phyloP scores from a whole-genome alignment of 805 yeast genomes.

The Sugiyamaella boreocaroliniensis region DNA sequence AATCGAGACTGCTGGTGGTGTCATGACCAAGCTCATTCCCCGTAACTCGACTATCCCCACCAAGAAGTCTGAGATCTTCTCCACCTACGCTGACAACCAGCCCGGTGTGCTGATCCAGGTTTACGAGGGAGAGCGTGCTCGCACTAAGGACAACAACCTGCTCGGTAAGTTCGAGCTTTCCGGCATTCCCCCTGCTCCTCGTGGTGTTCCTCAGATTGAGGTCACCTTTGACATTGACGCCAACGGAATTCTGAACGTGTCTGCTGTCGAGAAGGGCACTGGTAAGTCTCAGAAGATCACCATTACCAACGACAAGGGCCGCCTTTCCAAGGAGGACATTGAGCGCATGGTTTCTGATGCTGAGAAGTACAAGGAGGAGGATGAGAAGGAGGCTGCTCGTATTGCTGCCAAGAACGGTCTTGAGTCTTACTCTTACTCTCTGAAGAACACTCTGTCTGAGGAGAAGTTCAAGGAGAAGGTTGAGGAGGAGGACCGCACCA shows the following conservation, averaged over 20 bases:
- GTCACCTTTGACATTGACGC: constrained; percentile 97
- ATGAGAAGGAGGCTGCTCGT: constrained; percentile 90
- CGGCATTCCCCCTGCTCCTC: constrained; percentile 98
- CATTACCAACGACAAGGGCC: constrained; percentile 97
- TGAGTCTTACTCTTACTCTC: constrained; percentile 91
- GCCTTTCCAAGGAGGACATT: constrained; percentile 94
- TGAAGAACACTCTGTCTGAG: constrained; percentile 76
- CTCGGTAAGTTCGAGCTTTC: constrained; percentile 95
- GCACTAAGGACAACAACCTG: constrained; percentile 91
- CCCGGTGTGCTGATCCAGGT: constrained; percentile 98
- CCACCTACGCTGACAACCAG: constrained; percentile 96
- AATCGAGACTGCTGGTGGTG: constrained; percentile 99
- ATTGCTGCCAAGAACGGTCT: constrained; percentile 90
- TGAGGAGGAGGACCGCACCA: constrained; percentile 59
- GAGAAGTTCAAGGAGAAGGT: constrained; percentile 72
- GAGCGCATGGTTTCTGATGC: constrained; percentile 98
- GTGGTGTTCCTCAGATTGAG: constrained; percentile 98
- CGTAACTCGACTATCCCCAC: constrained; percentile 98
- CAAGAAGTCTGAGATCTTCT: constrained; percentile 93
- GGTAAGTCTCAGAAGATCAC: constrained; percentile 97
- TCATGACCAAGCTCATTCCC: constrained; percentile 96
- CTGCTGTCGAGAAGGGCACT: constrained; percentile 96
- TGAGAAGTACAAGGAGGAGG: constrained; percentile 94
- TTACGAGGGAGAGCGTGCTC: constrained; percentile 96
- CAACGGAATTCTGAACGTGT: constrained; percentile 92